These are phyloP conservation scores for Pythium chondricola DNA, from an alignment of 352 stramenopile genomes.

Conservation along the genomic window DNA sequence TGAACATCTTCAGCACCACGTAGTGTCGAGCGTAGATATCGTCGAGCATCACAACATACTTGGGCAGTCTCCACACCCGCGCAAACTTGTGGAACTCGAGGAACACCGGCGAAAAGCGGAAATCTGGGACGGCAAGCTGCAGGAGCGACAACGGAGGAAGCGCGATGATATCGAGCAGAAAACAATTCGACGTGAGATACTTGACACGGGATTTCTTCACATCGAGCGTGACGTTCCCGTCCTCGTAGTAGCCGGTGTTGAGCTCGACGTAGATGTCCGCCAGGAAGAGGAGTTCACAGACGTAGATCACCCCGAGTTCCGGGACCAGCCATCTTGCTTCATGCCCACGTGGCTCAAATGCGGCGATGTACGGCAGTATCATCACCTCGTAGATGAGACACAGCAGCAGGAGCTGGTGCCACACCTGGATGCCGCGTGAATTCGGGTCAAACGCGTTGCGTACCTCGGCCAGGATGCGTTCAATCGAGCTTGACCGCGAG, in stretches of 20 bases:
- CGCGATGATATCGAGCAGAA: slow-evolving; percentile 40
- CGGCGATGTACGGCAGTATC: slow-evolving; percentile 44
- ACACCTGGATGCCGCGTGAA: slow-evolving; percentile 38
- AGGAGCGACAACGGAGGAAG: slow-evolving; percentile 41
- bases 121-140: neutral
- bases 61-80: slow-evolving; percentile 36
- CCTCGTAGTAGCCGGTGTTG: slow-evolving; percentile 67
- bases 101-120: slow-evolving; percentile 18
- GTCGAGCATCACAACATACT: slow-evolving; percentile 48
- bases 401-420: slow-evolving; percentile 50
- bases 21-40: slow-evolving; percentile 54
- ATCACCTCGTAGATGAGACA: slow-evolving; percentile 50
- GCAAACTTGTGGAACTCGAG: slow-evolving; percentile 63
- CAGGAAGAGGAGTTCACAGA: slow-evolving; percentile 49
- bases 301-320: slow-evolving; percentile 35
- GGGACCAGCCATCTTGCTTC: slow-evolving; percentile 15
- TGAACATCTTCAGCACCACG: slow-evolving; percentile 61
- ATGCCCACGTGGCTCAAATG: slow-evolving; percentile 19
- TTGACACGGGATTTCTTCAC: slow-evolving; percentile 35
- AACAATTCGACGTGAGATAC: slow-evolving; percentile 49
- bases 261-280: slow-evolving; percentile 56
- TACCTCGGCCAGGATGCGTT: slow-evolving; percentile 40
- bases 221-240: slow-evolving; percentile 48
- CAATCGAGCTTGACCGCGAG: slow-evolving; percentile 42
- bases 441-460: slow-evolving; percentile 56